phyloP scores from a whole-genome alignment of 257 asterid species.

The Vinca minor region DNA sequence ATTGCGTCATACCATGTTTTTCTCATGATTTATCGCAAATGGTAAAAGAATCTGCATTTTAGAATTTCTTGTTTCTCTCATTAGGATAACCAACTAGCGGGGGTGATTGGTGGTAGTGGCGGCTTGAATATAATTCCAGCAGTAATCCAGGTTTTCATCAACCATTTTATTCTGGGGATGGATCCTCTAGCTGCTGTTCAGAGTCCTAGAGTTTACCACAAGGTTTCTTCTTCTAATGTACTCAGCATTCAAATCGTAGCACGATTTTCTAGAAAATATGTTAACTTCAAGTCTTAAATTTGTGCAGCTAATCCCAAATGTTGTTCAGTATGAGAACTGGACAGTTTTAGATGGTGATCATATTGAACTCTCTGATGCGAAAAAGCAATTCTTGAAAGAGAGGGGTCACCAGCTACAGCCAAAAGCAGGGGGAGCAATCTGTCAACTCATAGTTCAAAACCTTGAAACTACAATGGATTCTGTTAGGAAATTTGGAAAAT shows the following conservation, averaged over 20 bases:
- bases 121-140: constrained; percentile 77
- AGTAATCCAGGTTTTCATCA: constrained; percentile 69
- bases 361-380: constrained; percentile 49
- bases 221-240: constrained; percentile 26
- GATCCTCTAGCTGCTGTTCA: constrained; percentile 69
- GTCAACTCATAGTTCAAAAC: constrained; percentile 75
- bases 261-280: background rate
- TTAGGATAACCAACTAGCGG: constrained; percentile 70
- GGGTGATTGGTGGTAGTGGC: constrained; percentile 89
- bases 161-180: constrained; percentile 79
- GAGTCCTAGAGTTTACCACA: constrained; percentile 76
- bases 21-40: background rate
- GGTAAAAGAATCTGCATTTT: background rate
- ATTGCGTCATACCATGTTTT: background rate
- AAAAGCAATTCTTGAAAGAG: constrained; percentile 47
- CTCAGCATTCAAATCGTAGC: too few relatives aligned
- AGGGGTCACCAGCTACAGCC: constrained; percentile 66
- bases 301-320: constrained; percentile 70
- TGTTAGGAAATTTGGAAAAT: constrained; percentile 27
- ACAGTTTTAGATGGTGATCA: constrained; percentile 72
- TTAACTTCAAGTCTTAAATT: too few relatives aligned
- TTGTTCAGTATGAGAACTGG: constrained; percentile 74
- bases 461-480: constrained; percentile 13
- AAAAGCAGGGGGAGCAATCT: constrained; percentile 55
- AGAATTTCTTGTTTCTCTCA: background rate